Percentiles rank a stretch among this genome's conserved stretches.
Conservation (phyloP, 148 eudicot species). For the Rhododendron kiyosumense region DNA sequence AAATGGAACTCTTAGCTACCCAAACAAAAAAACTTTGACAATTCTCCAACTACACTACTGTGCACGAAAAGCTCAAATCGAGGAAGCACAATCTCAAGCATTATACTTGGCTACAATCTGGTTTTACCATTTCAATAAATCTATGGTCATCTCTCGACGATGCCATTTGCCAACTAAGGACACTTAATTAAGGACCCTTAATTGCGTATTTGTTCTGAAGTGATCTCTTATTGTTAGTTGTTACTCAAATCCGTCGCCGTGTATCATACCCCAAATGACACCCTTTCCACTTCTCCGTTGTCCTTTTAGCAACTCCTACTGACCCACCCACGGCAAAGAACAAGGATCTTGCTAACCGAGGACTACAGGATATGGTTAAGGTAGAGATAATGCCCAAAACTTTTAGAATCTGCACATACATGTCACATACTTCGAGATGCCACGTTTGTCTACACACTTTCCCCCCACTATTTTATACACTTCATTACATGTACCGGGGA, state of each 20-base stretch:
- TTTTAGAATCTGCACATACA: background rate
- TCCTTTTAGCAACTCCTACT: background rate
- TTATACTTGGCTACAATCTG: background rate
- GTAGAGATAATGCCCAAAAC: background rate
- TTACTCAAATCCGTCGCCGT: background rate
- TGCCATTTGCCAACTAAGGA: background rate
- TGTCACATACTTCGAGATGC: background rate
- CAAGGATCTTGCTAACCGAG: background rate
- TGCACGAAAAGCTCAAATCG: background rate
- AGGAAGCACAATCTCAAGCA: background rate
- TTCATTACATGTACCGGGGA: background rate
- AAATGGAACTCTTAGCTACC: background rate
- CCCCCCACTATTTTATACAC: background rate
- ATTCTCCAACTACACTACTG: background rate
- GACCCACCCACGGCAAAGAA: background rate
- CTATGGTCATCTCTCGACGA: background rate
- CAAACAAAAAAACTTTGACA: background rate
- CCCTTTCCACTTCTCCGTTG: background rate
- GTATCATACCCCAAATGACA: background rate
- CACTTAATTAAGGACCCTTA: background rate
- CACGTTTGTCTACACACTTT: background rate
- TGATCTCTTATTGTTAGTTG: background rate
- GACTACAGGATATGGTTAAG: background rate
- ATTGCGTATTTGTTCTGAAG: background rate
- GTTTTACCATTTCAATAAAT: slow-evolving; percentile 2